Percentiles rank a stretch among this genome's conserved stretches.
phyloP scores from a whole-genome alignment of 2,329 filamentous ascomycete genomes.

The Mycosphaerelloides madeirae region DNA sequence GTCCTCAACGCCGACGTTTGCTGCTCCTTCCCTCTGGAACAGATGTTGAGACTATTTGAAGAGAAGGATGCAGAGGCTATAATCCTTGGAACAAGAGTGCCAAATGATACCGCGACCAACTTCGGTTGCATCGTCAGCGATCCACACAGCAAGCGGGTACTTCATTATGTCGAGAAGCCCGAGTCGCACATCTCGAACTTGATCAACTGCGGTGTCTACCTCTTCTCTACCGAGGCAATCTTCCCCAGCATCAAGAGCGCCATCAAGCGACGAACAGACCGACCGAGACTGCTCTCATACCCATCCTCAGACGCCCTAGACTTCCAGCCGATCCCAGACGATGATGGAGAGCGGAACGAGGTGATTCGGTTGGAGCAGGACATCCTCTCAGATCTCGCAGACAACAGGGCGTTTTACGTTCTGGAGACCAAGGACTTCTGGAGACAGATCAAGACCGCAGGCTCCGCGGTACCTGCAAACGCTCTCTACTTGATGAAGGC shows the following conservation, averaged over 20 bases:
- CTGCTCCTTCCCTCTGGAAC: constrained; percentile 92
- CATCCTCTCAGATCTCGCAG: constrained; percentile 88
- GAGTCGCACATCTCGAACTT: constrained; percentile 96
- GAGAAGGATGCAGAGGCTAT: constrained; percentile 96
- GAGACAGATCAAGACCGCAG: constrained; percentile 99
- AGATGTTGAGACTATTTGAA: constrained; percentile 92
- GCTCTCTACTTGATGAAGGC: constrained; percentile 95
- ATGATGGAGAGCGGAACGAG: constrained; percentile 71
- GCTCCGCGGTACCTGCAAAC: constrained; percentile 93
- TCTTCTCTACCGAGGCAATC: constrained; percentile 91
- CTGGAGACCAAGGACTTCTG: constrained; percentile 99
- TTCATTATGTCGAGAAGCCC: constrained; percentile 99
- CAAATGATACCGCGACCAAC: constrained; percentile 86
- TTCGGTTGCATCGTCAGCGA: constrained; percentile 98
- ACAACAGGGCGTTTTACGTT: constrained; percentile 97
- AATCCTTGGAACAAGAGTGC: constrained; percentile 87
- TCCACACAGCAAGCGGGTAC: constrained; percentile 84
- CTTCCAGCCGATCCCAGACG: constrained; percentile 59
- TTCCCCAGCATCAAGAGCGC: constrained; percentile 92
- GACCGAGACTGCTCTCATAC: constrained; percentile 88
- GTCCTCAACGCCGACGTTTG: constrained; percentile 97
- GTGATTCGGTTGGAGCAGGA: constrained; percentile 95
- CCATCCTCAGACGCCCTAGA: constrained; percentile 93
- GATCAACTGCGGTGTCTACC: constrained; percentile 98
- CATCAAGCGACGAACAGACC: constrained; percentile 91